phyloP scores from a whole-genome alignment of 129 eudicot genomes.

The sunflower (Helianthus annuus) region DNA sequence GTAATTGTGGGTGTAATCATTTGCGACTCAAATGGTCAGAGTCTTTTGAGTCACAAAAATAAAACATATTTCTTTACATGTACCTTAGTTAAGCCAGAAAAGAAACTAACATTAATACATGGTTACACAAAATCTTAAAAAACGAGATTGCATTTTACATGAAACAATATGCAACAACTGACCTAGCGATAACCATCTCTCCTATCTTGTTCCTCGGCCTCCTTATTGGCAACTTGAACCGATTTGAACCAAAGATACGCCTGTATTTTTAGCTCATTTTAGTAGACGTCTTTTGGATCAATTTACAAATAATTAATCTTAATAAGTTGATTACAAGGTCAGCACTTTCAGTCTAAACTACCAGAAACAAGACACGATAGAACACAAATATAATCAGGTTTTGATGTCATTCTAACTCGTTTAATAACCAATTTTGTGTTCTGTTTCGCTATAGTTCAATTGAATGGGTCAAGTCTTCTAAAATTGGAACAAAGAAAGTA shows the following conservation, averaged over 20 bases:
- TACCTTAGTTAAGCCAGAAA: not conserved
- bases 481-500: not conserved
- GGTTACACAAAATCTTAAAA: conserved; percentile 18
- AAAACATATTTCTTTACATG: not conserved
- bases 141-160: conserved; percentile 1
- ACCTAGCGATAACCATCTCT: conserved; percentile 67
- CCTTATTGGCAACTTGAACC: conserved; percentile 81
- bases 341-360: no score
- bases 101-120: not conserved
- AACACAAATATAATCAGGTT: not conserved
- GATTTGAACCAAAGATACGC: conserved; percentile 86
- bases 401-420: no score
- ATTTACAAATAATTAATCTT: not conserved
- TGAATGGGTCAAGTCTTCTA: not conserved
- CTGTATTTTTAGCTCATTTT: conserved; percentile 34
- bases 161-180: conserved; percentile 11
- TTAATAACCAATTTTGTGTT: no score
- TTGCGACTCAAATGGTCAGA: not conserved
- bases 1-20: no score
- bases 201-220: conserved; percentile 87
- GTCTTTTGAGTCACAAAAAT: not conserved
- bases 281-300: not conserved
- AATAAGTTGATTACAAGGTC: not conserved
- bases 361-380: not conserved
- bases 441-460: no score